phyloP scores from a whole-genome alignment of 768 basidiomycete genomes.

The Auricularia sp. region DNA sequence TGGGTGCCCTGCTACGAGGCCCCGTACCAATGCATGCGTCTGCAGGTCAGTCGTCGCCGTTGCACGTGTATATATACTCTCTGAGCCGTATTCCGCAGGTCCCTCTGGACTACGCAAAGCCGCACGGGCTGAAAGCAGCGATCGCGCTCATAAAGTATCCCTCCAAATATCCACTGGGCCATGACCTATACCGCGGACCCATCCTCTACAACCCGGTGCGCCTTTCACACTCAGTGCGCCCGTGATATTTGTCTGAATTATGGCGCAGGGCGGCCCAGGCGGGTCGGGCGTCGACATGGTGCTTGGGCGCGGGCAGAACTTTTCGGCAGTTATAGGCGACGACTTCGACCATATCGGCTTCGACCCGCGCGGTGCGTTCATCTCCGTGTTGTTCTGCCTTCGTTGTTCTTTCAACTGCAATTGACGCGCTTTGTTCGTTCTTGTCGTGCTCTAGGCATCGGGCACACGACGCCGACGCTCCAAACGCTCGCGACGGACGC shows the following conservation, averaged over 20 bases:
- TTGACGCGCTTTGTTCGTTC: not conserved
- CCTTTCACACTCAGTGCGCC: not conserved
- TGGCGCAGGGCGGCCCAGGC: slow-evolving; percentile 35
- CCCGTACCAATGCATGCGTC: slow-evolving; percentile 21
- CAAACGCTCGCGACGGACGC: not conserved
- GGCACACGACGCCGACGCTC: slow-evolving; percentile 2
- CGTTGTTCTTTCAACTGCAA: not conserved
- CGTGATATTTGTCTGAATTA: not conserved
- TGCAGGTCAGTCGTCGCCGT: slow-evolving; percentile 14
- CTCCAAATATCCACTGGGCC: slow-evolving; percentile 18
- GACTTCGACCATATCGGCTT: slow-evolving; percentile 8
- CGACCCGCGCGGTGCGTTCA: slow-evolving; percentile 6
- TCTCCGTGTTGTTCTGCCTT: not conserved
- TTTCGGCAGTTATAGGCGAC: slow-evolving; percentile 3
- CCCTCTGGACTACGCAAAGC: slow-evolving; percentile 35
- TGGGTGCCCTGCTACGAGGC: slow-evolving; percentile 18
- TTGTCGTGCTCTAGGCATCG: not conserved
- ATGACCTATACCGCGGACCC: slow-evolving; percentile 32
- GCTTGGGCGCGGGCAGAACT: not conserved
- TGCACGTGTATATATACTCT: not conserved
- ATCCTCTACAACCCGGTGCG: slow-evolving; percentile 31
- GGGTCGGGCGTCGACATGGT: slow-evolving; percentile 30
- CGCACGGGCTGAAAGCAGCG: slow-evolving; percentile 25
- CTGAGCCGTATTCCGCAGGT: slow-evolving; percentile 21
- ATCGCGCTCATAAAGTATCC: slow-evolving; percentile 36